Evolutionary conservation across 805 yeast species (phyloP), one percentile per base, ranked within the genome.

Genomic region (Millerozyma acaciae): DNA sequence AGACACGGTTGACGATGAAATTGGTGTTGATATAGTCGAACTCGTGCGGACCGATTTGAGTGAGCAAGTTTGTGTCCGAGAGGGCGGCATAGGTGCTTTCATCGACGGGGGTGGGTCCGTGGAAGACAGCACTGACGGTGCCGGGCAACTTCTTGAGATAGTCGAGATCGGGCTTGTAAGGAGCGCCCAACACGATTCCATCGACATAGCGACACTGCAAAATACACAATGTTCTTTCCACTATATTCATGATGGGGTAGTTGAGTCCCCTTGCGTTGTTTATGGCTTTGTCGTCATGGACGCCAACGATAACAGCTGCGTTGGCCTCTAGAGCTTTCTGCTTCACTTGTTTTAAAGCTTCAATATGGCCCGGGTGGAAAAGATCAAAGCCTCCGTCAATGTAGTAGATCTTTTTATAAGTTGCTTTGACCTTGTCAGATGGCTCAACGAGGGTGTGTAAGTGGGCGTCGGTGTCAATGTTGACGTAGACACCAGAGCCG

Each of bases 331-430:
- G 40, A 0, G 76, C 73, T 15, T 49, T 44, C 21, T 57, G 56
- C 20, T 67, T 52, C 15, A 82, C 70, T 10, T 64, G 53, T 37
- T 72, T 63, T 40, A 90, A 65, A 7, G 81, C 81, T 44, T 79
- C 82, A 37, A 90, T 85, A 55, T 93, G 97, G 14, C 95, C 97
- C 14, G 95, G 88, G 55, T 87, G 88, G 62, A 93, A 89, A 34
- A 93, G 68, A 57, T 93, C 98, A 62, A 89, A 93, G 1, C 84
- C 83, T 8, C 97, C 97, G 43, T 78, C 83, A 12, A 86, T 70
- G 50, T 83, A 86, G 32, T 65, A 65, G 9, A 70, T 44, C 33
- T 46, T 48, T n/a, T 35, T 20, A 32, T 53, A 40, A 37, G 40
- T 32, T 28, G 43, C 22, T 30, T 24, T 22, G n/a, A 43, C 42